phyloP scores from a whole-genome alignment of 176 grass and related monocot genomes.

The Pontederia paniculata region DNA sequence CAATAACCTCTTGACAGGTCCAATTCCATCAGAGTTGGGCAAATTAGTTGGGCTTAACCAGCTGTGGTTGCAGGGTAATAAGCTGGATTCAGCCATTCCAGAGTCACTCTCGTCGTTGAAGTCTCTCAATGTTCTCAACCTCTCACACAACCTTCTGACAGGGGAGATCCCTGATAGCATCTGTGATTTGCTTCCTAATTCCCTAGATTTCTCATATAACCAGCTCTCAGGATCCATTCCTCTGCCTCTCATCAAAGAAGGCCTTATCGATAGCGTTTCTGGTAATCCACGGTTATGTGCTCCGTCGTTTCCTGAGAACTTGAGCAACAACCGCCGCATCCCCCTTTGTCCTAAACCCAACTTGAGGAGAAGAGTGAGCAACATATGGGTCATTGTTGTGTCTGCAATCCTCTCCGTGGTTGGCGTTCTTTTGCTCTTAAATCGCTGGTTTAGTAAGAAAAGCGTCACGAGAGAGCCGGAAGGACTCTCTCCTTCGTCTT shows the following conservation, averaged over 20 bases:
- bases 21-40: slow-evolving; percentile 41
- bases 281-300: slow-evolving; percentile 78
- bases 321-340: slow-evolving; percentile 34
- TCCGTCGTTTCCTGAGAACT: slow-evolving; percentile 49
- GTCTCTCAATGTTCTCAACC: slow-evolving; percentile 79
- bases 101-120: slow-evolving; percentile 37
- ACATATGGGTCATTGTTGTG: slow-evolving; percentile 41
- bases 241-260: slow-evolving; percentile 53
- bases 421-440: slow-evolving; percentile 26
- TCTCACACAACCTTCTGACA: slow-evolving; percentile 61
- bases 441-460: slow-evolving; percentile 33
- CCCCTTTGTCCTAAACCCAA: slow-evolving; percentile 45
- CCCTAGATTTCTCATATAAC: slow-evolving; percentile 81
- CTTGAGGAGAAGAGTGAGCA: slow-evolving; percentile 30
- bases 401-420: slow-evolving; percentile 30
- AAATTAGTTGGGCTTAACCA: slow-evolving; percentile 46
- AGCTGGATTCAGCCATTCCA: slow-evolving; percentile 48
- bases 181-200: slow-evolving; percentile 71
- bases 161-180: slow-evolving; percentile 64
- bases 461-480: slow-evolving; percentile 30
- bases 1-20: slow-evolving; percentile 48
- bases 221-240: slow-evolving; percentile 68
- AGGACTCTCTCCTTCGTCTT: slow-evolving; percentile 27
- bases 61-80: slow-evolving; percentile 81
- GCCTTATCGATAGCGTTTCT: slow-evolving; percentile 62